Base-by-base conservation (phyloP, 371 early-diverging fungal species). In the Paraphysoderma sedebokerense region DNA sequence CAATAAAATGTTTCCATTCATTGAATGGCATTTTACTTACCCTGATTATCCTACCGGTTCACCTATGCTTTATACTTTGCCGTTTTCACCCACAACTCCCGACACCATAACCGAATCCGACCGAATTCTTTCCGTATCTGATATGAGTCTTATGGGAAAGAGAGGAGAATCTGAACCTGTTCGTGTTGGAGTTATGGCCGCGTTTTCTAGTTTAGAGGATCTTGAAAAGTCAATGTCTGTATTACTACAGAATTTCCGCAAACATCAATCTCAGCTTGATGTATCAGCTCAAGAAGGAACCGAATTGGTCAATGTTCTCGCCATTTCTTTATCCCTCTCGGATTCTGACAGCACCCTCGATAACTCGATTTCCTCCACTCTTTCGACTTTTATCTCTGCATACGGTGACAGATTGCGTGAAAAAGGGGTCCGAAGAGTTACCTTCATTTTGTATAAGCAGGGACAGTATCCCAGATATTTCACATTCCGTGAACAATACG, bases 401-500 rank as follows among this genome's bases (percentile, higher is more conserved):
- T 63, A 73, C 52, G 56, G 70, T 23, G 66, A 58, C 38, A 68
- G 59, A 26, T 75, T 93, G 54, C 78, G 87, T 49, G 62, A 70
- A 49, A 76, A 75, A 44, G 74, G 79, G 29, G 74, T 92, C 51
- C 87, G 90, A 44, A 85, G 97, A 53, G 70, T 93, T 57, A 87
- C 98, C 12, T 81, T 87, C 54, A 76, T 95, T 52, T 67, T 91
- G 51, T 76, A 81, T 58, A 82, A 87, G 46, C 62, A 70, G 23
- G 82, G 77, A 53, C 76, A 80, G 60, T 80, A 74, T 66, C 91
- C 91, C 5, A 82, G 85, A 35, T 90, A 90, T 66, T 92, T 92
- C 53, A 97, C 96, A 41, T 97, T 87, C 82, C 86, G 90, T 61
- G 92, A 89, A 59, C 74, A 75, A 48, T 61, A 70, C 45, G 81